Evolutionary conservation across 306 rosid species (phyloP), one percentile per base, ranked within the genome.

Genomic region (Glycine latifolia): DNA sequence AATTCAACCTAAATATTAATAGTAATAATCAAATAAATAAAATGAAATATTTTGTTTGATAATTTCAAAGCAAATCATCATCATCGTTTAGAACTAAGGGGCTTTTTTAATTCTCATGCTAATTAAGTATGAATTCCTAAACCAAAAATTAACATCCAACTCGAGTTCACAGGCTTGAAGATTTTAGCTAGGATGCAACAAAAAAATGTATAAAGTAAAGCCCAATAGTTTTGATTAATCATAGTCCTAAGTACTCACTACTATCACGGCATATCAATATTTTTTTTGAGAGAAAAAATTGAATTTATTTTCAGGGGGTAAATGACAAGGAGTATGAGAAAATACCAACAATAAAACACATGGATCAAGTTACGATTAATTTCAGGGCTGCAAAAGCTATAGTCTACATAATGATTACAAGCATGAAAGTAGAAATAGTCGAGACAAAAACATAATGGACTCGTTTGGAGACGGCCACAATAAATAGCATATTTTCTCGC

Each of bases 261-360:
- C 31, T 20, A 14, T 20, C 11, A 15, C 0, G 66, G 68, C 9
- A 9, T 10, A 60, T 60, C 1, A 26, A 3, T 59, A 2, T 26
- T 26, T 35, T 3, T 59, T 17, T 17, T 17, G 13, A 59, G 39
- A 59, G 13, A 26, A 4, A 60, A 60, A 26, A 59, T 55, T 0
- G 10, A n/a, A 55, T 15, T 56, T 6, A 16, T 56, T 16, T 56
- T 56, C 35, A 60, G 12, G 41, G 63, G 8, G 3, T 0, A 14
- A 55, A 14, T 14, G 60, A 5, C 7, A 14, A 53, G 8, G 17
- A 54, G 10, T 53, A n/a, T n/a, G 26, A 65, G 39, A 13, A 39
- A 65, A 65, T 43, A 65, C 8, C 49, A 39, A 37, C 53, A 67
- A 43, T 10, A 70, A 70, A 48, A 69, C n/a, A 15, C 74, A 70